Conservation (phyloP, 441 rosid genomes). For the Populus tomentosa region DNA sequence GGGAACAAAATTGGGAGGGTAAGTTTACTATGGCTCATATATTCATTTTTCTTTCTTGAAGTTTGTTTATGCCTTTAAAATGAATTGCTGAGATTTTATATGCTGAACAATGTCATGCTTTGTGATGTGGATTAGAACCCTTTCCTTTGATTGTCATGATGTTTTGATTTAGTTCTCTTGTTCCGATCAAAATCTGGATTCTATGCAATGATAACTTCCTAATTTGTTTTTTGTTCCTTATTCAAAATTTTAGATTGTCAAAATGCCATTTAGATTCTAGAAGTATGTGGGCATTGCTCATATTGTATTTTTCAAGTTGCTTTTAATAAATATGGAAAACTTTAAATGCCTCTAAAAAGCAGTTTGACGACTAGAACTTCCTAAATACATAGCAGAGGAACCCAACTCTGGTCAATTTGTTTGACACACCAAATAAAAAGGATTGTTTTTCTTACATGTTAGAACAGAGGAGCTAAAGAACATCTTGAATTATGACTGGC, state of each 20-base stretch:
- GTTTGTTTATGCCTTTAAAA: slow-evolving; percentile 2
- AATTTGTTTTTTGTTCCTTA: neutral
- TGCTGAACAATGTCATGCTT: neutral
- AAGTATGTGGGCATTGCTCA: neutral
- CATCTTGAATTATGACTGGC: neutral
- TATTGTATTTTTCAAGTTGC: neutral
- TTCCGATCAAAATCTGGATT: neutral
- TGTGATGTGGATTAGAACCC: neutral
- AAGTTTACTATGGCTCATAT: neutral
- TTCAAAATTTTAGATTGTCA: neutral
- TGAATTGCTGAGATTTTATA: neutral
- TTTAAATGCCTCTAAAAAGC: neutral
- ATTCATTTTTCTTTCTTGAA: neutral
- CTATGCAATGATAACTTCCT: neutral
- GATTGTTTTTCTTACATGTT: neutral
- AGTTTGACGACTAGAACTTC: neutral
- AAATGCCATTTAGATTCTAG: neutral
- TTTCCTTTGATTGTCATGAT: neutral
- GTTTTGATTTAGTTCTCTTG: neutral
- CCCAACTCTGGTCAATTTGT: neutral
- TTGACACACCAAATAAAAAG: neutral
- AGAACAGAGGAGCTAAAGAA: neutral
- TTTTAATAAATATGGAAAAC: neutral
- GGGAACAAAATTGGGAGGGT: slow-evolving; percentile 59
- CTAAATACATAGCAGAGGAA: neutral